Base-by-base conservation (phyloP, 1,284 basidiomycete species). In the Trametes polyzona region DNA sequence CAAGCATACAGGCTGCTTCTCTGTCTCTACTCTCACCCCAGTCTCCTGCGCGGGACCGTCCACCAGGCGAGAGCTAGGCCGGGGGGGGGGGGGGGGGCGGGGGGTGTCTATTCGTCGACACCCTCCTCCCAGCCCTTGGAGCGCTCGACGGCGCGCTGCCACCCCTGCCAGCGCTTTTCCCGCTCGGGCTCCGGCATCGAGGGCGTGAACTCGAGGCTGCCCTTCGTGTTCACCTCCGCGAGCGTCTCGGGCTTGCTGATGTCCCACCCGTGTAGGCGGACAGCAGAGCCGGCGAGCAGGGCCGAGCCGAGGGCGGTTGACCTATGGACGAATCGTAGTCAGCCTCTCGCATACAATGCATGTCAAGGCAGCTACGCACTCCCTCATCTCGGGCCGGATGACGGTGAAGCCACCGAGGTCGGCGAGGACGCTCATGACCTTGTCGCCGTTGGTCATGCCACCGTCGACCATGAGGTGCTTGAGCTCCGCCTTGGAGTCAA, bases 291-390 rank as follows among this genome's bases (percentile, higher is more conserved):
- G 14, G 97, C 96, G n/a, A 98, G 84, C 37, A 99, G 78, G 17
- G 97, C 97, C 9, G 95, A 94, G n/a, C 96, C 96, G 36, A 99
- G 80, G 5, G 97, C 96, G 6, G 96, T 99, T 9, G 93, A 95
- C 73, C 91, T 93, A 60, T 5, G 24, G 33, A 51, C 8, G 14
- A 21, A 48, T 39, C 48, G 50, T n/a, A 4, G 43, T 43, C 26
- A 62, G 48, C 52, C 23, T 23, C n/a, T 32, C n/a, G 29, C 36
- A 30, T 54, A 58, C 2, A 27, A 32, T 24, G 23, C 43, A 46
- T 7, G 19, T 36, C 37, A 44, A 54, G 36, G 51, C 42, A 48
- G 5, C 21, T n/a, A 82, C 88, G 62, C 66, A 92, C 91, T 99
- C 96, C 71, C 96, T 81, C 96, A 99, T 99, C 69, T 94, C 89